Conservation (phyloP, 1,284 basidiomycete species). For the Fistulinella cinereoalba region DNA sequence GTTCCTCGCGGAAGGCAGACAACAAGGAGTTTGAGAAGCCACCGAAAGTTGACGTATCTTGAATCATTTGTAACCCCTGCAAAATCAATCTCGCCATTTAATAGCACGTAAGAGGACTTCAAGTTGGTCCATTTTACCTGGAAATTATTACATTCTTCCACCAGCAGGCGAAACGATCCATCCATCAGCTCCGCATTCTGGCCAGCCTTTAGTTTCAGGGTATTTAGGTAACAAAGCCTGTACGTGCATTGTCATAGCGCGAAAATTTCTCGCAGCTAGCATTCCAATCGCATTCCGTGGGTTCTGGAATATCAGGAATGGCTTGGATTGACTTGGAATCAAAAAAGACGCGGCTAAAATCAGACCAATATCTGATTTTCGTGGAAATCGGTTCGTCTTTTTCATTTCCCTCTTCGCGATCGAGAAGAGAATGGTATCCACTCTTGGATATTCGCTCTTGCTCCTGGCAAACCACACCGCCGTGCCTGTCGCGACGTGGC, state of each 20-base stretch:
- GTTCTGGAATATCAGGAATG: constrained; percentile 54
- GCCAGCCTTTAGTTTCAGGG: constrained; percentile 8
- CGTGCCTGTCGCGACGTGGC: constrained; percentile 44
- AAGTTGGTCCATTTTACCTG: constrained; percentile 49
- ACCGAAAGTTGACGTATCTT: constrained; percentile 62
- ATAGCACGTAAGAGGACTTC: neutral
- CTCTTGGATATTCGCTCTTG: constrained; percentile 53
- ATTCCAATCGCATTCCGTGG: constrained; percentile 54
- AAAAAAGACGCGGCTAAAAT: constrained; percentile 69
- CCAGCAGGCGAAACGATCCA: constrained; percentile 56
- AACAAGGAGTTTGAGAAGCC: constrained; percentile 59
- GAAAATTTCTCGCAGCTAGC: constrained; percentile 50
- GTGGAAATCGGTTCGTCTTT: constrained; percentile 18
- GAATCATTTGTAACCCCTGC: constrained; percentile 66
- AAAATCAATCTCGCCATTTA: neutral
- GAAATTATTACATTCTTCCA: constrained; percentile 71
- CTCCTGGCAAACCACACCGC: constrained; percentile 46
- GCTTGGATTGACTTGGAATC: constrained; percentile 61
- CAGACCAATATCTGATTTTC: constrained; percentile 72
- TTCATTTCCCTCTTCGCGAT: constrained; percentile 32
- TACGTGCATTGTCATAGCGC: constrained; percentile 52
- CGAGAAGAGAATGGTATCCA: constrained; percentile 52
- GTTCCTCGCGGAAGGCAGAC: constrained; percentile 60
- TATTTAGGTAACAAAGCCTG: neutral
- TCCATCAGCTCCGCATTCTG: constrained; percentile 64